Conservation (phyloP, 2,329 filamentous ascomycete genomes). For the Proliferodiscus dingleyae region DNA sequence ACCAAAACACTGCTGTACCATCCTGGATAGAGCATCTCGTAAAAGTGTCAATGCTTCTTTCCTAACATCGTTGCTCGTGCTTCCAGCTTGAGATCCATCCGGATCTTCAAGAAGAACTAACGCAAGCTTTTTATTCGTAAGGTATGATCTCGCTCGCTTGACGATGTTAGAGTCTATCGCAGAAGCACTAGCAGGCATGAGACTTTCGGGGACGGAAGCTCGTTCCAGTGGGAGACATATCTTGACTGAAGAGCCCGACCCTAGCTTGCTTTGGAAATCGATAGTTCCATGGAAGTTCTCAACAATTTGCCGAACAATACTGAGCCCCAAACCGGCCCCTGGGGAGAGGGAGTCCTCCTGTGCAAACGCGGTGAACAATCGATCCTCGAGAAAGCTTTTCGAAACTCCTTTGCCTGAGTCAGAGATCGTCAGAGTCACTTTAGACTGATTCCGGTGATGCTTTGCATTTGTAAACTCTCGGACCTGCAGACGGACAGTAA, state of each 20-base stretch:
- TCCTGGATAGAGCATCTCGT: not conserved
- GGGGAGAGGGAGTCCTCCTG: slow-evolving; percentile 57
- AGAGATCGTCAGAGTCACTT: slow-evolving; percentile 40
- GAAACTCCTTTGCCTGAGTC: slow-evolving; percentile 62
- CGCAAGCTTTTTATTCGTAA: not conserved
- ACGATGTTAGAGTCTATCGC: not conserved
- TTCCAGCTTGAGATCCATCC: not conserved
- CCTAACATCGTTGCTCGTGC: not conserved
- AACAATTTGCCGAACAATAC: slow-evolving; percentile 56
- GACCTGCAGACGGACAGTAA: slow-evolving; percentile 36
- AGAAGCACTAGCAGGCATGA: not conserved
- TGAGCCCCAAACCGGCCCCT: slow-evolving; percentile 57
- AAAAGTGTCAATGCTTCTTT: not conserved
- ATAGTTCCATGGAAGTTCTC: slow-evolving; percentile 55
- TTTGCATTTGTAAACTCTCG: slow-evolving; percentile 1
- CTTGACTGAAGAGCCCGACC: slow-evolving; percentile 50
- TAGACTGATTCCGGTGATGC: not conserved
- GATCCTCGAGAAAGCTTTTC: slow-evolving; percentile 51
- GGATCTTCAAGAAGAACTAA: not conserved
- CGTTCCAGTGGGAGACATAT: slow-evolving; percentile 30
- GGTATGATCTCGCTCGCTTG: not conserved
- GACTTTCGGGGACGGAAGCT: not conserved
- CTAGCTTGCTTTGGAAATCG: slow-evolving; percentile 49
- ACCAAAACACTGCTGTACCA: not conserved
- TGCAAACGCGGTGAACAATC: slow-evolving; percentile 54